Evolutionary conservation across 208 protist species (phyloP), one percentile per base, ranked within the genome.

Genomic region (Trypanosoma theileri): DNA sequence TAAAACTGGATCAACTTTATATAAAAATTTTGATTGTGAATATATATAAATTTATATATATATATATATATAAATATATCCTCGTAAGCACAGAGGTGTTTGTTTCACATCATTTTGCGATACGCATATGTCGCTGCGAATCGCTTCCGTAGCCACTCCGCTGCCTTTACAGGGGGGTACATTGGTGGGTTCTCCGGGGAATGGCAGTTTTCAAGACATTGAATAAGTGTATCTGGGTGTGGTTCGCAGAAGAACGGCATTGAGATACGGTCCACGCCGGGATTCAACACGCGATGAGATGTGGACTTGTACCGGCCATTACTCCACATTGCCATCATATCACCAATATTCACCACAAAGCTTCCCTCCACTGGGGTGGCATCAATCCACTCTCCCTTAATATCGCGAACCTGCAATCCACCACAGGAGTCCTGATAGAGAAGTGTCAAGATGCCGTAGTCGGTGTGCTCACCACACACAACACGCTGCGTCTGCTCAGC

Each of bases 281-380:
- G 79, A 73, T 85, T 92, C 55, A 85, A 44, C 24, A 92, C 89
- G 40, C 86, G 83, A 75, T 95, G 89, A 26, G 69, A 71, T 0
- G 85, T 92, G 61, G 81, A 86, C 69, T 81, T 82, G 79, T 91
- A 92, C 55, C 75, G 77, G 19, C 73, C 78, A 73, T 89, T 90
- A 69, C 85, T 95, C 86, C 82, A 90, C 81, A 87, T 87, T 44
- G 73, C 71, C 80, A 95, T 88, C 89, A 95, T 95, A 71, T 95
- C 89, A 10, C 89, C 89, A 68, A 94, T 92, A 74, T 94, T 94
- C 41, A 94, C 85, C 44, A 92, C 86, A 58, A 85, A 91, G 42
- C 84, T 88, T 41, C 73, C 79, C 45, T 69, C 54, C n/a, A 94
- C 41, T 24, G 80, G 70, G 17, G 83, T 73, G 19, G 71, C 89